Evolutionary conservation across 257 asterid species (phyloP).

Genomic region (Solanum etuberosum): DNA sequence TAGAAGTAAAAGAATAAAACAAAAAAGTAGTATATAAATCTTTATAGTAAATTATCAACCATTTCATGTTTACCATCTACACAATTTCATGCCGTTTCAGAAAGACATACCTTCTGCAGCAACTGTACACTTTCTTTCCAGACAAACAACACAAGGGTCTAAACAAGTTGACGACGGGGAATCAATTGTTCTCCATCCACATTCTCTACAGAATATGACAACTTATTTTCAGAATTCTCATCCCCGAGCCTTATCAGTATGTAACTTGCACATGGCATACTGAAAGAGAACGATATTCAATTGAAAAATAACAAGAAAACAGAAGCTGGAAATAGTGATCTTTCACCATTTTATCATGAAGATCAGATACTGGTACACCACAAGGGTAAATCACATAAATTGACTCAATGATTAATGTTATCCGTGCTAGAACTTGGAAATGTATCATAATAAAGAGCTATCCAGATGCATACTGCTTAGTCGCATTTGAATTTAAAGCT

Average conservation of each 20-base stretch:
- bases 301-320: background rate
- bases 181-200: slow-evolving; percentile 65
- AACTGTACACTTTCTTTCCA: slow-evolving; percentile 77
- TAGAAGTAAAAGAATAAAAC: background rate
- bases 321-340: background rate
- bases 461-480: background rate
- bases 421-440: background rate
- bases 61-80: background rate
- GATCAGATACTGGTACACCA: background rate
- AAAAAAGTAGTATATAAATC: background rate
- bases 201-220: slow-evolving; percentile 33
- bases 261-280: background rate
- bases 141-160: slow-evolving; percentile 89
- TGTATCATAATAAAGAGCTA: background rate
- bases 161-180: slow-evolving; percentile 22
- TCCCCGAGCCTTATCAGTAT: background rate
- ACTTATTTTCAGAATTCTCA: background rate
- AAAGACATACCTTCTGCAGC: slow-evolving; percentile 67
- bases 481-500: background rate
- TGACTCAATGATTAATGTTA: background rate
- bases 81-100: background rate
- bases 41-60: background rate
- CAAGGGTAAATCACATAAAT: background rate
- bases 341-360: background rate
- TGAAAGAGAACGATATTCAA: background rate